A percentile compares a stretch with the other conserved stretches of the same genome.
These are phyloP conservation scores for Cyberlindnera saturnus DNA, from an alignment of 805 yeast species.

Conservation along the genomic window DNA sequence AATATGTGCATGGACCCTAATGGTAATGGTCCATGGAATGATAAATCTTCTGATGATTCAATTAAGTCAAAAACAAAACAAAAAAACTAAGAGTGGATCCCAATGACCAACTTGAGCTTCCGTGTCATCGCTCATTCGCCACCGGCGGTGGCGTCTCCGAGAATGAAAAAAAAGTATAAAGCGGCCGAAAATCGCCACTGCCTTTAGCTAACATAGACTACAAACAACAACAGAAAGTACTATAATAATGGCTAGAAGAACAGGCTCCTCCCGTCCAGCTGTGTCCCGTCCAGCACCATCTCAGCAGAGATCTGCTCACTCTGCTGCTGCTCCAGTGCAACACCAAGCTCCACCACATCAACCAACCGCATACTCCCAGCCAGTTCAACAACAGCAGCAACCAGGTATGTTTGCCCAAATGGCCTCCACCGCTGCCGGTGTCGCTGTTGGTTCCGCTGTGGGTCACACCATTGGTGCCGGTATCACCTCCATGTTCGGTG, in stretches of 20 bases:
- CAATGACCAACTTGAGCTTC: not conserved
- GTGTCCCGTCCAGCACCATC: conserved; percentile 32
- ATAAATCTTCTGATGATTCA: no score
- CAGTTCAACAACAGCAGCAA: conserved; percentile 38
- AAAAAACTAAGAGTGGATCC: no score
- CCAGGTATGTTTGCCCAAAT: conserved; percentile 95
- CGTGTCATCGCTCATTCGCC: not conserved
- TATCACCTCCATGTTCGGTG: conserved; percentile 81
- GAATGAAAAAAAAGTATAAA: not conserved
- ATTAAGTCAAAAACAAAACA: no score
- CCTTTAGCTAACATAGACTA: not conserved
- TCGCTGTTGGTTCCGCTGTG: conserved; percentile 95
- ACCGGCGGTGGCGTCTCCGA: not conserved
- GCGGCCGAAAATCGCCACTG: not conserved
- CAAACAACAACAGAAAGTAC: conserved; percentile 1
- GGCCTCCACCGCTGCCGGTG: conserved; percentile 99
- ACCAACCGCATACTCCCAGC: conserved; percentile 43
- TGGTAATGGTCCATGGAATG: no score
- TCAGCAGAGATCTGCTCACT: conserved; percentile 66
- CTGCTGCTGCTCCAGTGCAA: conserved; percentile 48
- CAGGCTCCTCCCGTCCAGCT: conserved; percentile 42
- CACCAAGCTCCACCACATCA: conserved; percentile 34
- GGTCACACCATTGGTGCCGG: conserved; percentile 98
- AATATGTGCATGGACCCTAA: no score
- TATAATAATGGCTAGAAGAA: conserved; percentile 38